These are phyloP conservation scores for Tolypocladium ophioglossoides DNA, from an alignment of 2,329 filamentous ascomycete species.

Conservation along the genomic window DNA sequence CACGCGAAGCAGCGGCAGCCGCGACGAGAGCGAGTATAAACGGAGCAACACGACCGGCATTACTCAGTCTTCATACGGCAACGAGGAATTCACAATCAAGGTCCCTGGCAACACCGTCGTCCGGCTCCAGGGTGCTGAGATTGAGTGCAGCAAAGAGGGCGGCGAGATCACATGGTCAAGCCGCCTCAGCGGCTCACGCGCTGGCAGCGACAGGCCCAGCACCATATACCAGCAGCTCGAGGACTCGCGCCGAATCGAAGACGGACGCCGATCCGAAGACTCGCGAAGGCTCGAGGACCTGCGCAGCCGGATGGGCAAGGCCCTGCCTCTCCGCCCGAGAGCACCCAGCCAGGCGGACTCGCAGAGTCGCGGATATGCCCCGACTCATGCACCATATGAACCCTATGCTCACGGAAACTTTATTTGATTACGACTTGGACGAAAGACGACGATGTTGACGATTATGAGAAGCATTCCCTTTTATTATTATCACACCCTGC, in stretches of 20 bases:
- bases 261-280: slow-evolving; percentile 17
- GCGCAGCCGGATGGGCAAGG: slow-evolving; percentile 28
- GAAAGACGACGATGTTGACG: slow-evolving; percentile 16
- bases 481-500: slow-evolving; percentile 10
- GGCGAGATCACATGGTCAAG: slow-evolving; percentile 48
- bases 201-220: slow-evolving; percentile 41
- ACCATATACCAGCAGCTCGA: slow-evolving; percentile 36
- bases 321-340: slow-evolving; percentile 32
- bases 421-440: slow-evolving; percentile 19
- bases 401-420: slow-evolving; percentile 16
- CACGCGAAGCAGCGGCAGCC: slow-evolving; percentile 48
- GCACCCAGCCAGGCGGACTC: slow-evolving; percentile 41
- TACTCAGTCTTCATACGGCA: slow-evolving; percentile 39
- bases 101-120: slow-evolving; percentile 46
- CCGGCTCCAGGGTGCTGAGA: slow-evolving; percentile 44
- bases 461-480: slow-evolving; percentile 15
- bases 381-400: slow-evolving; percentile 16
- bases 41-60: slow-evolving; percentile 52
- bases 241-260: slow-evolving; percentile 20
- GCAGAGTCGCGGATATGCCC: slow-evolving; percentile 22
- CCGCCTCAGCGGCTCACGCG: slow-evolving; percentile 19
- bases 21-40: slow-evolving; percentile 53
- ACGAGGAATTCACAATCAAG: slow-evolving; percentile 51
- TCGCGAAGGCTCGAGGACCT: slow-evolving; percentile 31
- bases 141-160: slow-evolving; percentile 46